Base-by-base conservation (phyloP, 495 filamentous ascomycete genomes). In the Penicillium ochrochloron region DNA sequence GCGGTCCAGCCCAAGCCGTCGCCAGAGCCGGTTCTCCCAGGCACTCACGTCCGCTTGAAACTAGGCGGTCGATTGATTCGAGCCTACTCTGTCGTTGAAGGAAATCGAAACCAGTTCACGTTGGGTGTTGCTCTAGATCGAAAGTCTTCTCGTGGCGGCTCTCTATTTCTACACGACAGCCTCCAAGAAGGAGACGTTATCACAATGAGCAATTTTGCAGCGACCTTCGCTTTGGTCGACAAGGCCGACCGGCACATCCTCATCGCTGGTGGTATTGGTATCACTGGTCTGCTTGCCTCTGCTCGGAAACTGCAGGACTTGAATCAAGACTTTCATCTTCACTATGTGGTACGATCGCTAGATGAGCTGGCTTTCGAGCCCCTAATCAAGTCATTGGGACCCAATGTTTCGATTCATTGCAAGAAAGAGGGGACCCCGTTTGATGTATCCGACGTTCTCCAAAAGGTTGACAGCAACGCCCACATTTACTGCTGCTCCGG, bases 261-360 rank as follows among this genome's bases (percentile, higher is more conserved):
- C 15, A 61, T 66, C 37, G 64, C 54, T 12, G 64, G 59, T 15
- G 64, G 59, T 19, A 62, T 62, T 31, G 64, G 64, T 31, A 66
- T 66, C 21, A 66, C 64, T 9, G 64, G 44, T 17, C 52, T 66
- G 33, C 46, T 66, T 46, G 64, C 54, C 7, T 46, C 35, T 12
- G 37, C 46, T 6, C 23, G 21, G 21, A 21, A 35, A 8, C 15
- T 62, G 19, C 31, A 53, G 23, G 21, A 52, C 17, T 53, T 0
- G 12, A 46, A 53, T 23, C 41, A 19, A 42, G 2, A 33, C 11
- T 62, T 37, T 21, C 64, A 62, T 44, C 59, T 66, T 50, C 64
- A 66, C 35, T 66, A 66, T 23, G 59, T 39, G 5, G 53, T 66
- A 9, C 29, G 64, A 27, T 61, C 51, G 5, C 41, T n/a, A n/a